Evolutionary conservation across 177 flowering plant species (phyloP).

Genomic region (Vitis hybrid): DNA sequence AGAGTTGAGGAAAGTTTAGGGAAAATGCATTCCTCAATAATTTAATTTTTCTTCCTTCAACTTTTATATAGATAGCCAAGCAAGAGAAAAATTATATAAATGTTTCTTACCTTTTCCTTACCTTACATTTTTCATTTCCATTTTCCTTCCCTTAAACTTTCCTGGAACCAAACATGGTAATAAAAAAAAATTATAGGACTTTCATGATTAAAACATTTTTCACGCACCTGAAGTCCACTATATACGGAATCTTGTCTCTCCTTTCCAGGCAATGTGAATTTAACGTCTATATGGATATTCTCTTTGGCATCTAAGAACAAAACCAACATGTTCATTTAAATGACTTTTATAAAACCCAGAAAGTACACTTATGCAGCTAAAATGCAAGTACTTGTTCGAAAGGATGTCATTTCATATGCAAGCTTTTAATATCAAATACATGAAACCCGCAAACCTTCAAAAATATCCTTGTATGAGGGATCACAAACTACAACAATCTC

Average conservation of each 20-base stretch:
- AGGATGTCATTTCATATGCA: not conserved
- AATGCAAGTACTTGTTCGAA: not conserved
- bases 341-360: not conserved
- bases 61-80: not conserved
- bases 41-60: not conserved
- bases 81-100: too few species aligned
- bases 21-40: too few species aligned
- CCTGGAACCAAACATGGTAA: not conserved
- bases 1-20: too few species aligned
- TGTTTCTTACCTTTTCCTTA: too few species aligned
- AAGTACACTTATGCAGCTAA: not conserved
- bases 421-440: not conserved
- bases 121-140: too few species aligned
- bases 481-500: slow-evolving; percentile 96
- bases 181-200: not conserved
- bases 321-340: slow-evolving; percentile 7
- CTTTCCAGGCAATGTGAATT: slow-evolving; percentile 90
- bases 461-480: slow-evolving; percentile 86
- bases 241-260: slow-evolving; percentile 99
- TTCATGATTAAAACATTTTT: not conserved
- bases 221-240: slow-evolving; percentile 86
- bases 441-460: slow-evolving; percentile 63
- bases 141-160: too few species aligned
- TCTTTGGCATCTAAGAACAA: slow-evolving; percentile 50
- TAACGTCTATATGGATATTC: slow-evolving; percentile 58